Evolutionary conservation across 2,329 filamentous ascomycete genomes (phyloP), one percentile per base, ranked within the genome.

Genomic region (Ophiostoma quercus): DNA sequence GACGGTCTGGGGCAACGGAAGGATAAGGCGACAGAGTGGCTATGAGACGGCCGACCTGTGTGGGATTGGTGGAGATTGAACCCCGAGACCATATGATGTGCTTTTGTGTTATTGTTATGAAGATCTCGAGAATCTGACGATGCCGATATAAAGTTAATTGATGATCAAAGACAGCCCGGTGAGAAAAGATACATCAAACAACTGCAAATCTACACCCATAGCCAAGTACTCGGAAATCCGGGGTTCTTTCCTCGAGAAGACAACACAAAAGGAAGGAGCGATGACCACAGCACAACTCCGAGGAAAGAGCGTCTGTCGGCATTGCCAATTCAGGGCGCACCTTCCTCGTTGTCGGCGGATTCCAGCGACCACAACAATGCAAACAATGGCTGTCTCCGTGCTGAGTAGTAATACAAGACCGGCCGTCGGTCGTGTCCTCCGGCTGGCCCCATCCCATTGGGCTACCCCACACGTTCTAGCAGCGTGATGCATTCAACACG

Each of bases 381-480:
- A 34, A 34, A 22, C n/a, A 57, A 25, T 25, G n/a, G 51, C 16
- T 16, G 7, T 57, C 51, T 57, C 51, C 7, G 51, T 57, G 22
- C 9, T 25, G 19, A 3, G 51, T 12, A 57, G 51, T 25, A 57
- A 57, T 63, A 62, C 57, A 29, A 32, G 29, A 19, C 6, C 14
- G 16, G 25, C 29, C 25, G 57, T 62, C 57, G 60, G 60, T n/a
- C 60, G 29, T 63, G 60, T 37, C 60, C 60, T 34, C 60, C 60
- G 60, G 60, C 60, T 19, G 29, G 29, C 14, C 19, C 60, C 29
- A 63, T 63, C n/a, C 29, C 32, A 34, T 37, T 63, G 32, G 57
- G 25, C 25, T 62, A 62, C 57, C 57, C 57, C 57, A 29, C 25
- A 29, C 57, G 14, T 32, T 32, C 3, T 47, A 57, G 11, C n/a